Conservation (phyloP, 352 stramenopile genomes). For the Phytophthora vignae region DNA sequence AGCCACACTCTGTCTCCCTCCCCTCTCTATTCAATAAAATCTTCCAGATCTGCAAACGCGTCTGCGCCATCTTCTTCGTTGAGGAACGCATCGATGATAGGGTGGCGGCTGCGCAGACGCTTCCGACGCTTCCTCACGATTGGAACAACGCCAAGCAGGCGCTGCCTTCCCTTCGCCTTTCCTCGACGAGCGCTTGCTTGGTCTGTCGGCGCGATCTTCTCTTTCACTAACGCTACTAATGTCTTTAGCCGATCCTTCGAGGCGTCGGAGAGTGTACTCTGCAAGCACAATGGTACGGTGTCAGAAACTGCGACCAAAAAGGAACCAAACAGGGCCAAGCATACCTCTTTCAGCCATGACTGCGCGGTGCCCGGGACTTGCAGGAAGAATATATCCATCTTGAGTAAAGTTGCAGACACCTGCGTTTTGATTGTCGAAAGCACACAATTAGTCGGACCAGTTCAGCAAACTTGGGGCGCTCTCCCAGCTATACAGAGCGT, state of each 20-base stretch:
- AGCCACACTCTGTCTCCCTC: background rate
- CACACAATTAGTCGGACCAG: background rate
- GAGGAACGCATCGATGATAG: conserved; percentile 80
- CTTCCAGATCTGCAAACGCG: conserved; percentile 76
- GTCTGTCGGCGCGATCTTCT: conserved; percentile 40
- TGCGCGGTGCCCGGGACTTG: conserved; percentile 54
- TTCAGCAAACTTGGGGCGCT: too few species aligned
- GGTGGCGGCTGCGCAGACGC: conserved; percentile 69
- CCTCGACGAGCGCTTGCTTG: conserved; percentile 7
- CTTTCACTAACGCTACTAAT: conserved; percentile 50
- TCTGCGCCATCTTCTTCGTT: conserved; percentile 76
- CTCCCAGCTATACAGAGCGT: background rate
- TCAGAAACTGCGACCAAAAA: background rate
- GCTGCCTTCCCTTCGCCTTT: conserved; percentile 37
- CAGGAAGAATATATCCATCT: conserved; percentile 74
- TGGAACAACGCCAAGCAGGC: conserved; percentile 60
- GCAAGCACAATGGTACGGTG: conserved; percentile 4
- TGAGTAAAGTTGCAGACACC: conserved; percentile 62
- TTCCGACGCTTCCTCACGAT: conserved; percentile 64
- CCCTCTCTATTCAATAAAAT: conserved; percentile 73
- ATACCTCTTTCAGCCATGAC: conserved; percentile 53
- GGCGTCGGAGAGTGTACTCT: conserved; percentile 36
- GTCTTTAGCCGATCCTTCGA: conserved; percentile 40
- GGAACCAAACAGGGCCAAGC: background rate
- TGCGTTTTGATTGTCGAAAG: conserved; percentile 17